phyloP scores from a whole-genome alignment of 129 eudicot species.

The Scalesia atractyloides region DNA sequence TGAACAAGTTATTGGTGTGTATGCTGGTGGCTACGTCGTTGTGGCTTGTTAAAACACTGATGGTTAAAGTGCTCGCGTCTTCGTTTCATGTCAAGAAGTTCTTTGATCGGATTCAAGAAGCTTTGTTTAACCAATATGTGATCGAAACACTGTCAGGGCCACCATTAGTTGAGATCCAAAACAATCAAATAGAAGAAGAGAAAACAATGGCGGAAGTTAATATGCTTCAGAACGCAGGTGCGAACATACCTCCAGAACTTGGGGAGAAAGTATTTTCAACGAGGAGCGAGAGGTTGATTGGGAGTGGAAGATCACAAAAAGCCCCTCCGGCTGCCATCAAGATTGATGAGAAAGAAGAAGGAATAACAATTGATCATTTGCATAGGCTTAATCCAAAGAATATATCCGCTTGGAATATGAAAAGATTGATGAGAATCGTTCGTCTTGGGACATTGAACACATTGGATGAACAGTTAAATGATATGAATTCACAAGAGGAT shows the following conservation, averaged over 20 bases:
- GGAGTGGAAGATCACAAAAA: conserved; percentile 41
- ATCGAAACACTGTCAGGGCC: conserved; percentile 82
- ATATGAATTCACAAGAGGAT: conserved; percentile 43
- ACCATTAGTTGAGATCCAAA: conserved; percentile 50
- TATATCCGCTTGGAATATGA: conserved; percentile 92
- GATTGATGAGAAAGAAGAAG: conserved; percentile 44
- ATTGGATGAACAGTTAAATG: conserved; percentile 64
- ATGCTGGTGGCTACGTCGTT: conserved; percentile 56
- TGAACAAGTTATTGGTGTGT: conserved; percentile 63
- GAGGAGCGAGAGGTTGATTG: conserved; percentile 39
- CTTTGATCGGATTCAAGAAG: conserved; percentile 84
- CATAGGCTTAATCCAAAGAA: conserved; percentile 73
- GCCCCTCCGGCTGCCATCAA: conserved; percentile 41
- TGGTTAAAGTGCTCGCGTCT: conserved; percentile 85
- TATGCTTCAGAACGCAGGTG: conserved; percentile 77
- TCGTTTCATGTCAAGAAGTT: conserved; percentile 83
- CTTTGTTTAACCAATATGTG: conserved; percentile 74
- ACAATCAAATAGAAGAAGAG: conserved; percentile 61
- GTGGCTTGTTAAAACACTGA: conserved; percentile 71
- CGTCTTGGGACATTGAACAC: conserved; percentile 66
- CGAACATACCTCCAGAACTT: conserved; percentile 62
- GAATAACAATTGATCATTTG: conserved; percentile 66
- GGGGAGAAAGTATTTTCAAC: conserved; percentile 38
- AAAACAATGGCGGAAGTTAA: conserved; percentile 56
- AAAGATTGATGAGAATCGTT: conserved; percentile 70